Evolutionary conservation across 805 yeast species (phyloP).

Genomic region (Barnettozyma wickerhamii): DNA sequence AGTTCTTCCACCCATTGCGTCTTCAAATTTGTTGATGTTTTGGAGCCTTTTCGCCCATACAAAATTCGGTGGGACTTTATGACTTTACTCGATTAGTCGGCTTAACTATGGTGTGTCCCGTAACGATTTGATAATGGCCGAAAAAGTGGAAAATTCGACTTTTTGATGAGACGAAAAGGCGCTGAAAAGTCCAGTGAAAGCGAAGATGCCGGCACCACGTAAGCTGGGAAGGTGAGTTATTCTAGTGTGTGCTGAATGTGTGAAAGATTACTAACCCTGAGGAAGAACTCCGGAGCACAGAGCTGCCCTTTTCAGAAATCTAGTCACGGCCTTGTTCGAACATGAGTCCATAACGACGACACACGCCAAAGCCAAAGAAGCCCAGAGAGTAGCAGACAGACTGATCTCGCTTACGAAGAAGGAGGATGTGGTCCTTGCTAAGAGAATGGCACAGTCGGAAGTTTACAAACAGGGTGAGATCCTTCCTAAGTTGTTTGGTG

Average conservation of each 20-base stretch:
- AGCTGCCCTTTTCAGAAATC: slow-evolving; percentile 52
- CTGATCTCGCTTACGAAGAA: slow-evolving; percentile 57
- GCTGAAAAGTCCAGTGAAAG: not conserved
- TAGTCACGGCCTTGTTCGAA: slow-evolving; percentile 63
- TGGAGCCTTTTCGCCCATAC: not conserved
- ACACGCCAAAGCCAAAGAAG: slow-evolving; percentile 67
- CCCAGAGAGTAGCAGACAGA: slow-evolving; percentile 59
- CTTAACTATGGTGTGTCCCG: slow-evolving; percentile 1
- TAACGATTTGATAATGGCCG: not conserved
- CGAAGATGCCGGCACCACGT: slow-evolving; percentile 24
- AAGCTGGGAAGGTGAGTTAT: slow-evolving; percentile 18
- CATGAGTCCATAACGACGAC: slow-evolving; percentile 73
- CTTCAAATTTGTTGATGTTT: not conserved
- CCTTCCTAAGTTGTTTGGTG: slow-evolving; percentile 63
- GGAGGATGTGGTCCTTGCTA: slow-evolving; percentile 25
- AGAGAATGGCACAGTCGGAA: slow-evolving; percentile 33
- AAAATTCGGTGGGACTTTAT: not conserved
- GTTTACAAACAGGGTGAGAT: slow-evolving; percentile 45
- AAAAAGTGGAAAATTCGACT: not conserved
- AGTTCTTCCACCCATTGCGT: slow-evolving; percentile 43
- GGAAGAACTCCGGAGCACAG: slow-evolving; percentile 26
- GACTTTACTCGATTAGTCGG: not conserved
- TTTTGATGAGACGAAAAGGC: not conserved
- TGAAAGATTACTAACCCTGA: slow-evolving; percentile 9
- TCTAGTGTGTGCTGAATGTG: too few relatives aligned